Conservation (phyloP, 805 yeast genomes). For the Saccharomycopsis sp. region DNA sequence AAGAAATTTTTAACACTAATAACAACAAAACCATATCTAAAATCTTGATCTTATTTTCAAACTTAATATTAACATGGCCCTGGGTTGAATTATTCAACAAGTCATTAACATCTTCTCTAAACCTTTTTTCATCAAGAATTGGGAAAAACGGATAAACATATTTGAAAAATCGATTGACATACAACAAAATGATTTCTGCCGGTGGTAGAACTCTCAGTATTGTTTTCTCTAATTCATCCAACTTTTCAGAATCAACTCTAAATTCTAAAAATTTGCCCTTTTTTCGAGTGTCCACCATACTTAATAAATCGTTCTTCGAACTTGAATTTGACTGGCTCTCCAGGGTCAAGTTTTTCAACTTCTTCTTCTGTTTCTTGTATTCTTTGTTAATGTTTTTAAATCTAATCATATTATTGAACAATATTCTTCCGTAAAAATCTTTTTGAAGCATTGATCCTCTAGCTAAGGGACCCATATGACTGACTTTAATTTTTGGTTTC, state of each 20-base stretch:
- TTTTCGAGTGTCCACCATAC: conserved; percentile 1
- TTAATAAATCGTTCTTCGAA: not conserved
- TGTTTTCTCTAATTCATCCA: conserved; percentile 1
- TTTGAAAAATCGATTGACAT: conserved; percentile 37
- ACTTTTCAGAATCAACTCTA: not conserved
- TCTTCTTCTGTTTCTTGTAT: not conserved
- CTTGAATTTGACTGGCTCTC: not conserved
- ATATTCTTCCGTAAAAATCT: conserved; percentile 17
- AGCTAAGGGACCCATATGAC: conserved; percentile 17
- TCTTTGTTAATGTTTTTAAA: conserved; percentile 2
- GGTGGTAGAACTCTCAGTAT: conserved; percentile 36
- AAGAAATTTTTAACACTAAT: conserved; percentile 37
- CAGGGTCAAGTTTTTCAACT: not conserved
- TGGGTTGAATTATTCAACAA: too few species aligned
- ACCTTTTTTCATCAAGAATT: conserved; percentile 33
- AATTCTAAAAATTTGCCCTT: not conserved
- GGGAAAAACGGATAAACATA: conserved; percentile 43
- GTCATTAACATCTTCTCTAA: conserved; percentile 27
- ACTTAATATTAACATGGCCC: conserved; percentile 29
- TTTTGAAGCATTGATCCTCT: conserved; percentile 7
- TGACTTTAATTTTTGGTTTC: conserved; percentile 8
- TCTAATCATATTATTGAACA: conserved; percentile 12
- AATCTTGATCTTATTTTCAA: conserved; percentile 38
- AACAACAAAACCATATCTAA: conserved; percentile 40
- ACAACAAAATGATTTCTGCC: conserved; percentile 37